phyloP scores from a whole-genome alignment of 345 rosid species.

The Citrus glauca region DNA sequence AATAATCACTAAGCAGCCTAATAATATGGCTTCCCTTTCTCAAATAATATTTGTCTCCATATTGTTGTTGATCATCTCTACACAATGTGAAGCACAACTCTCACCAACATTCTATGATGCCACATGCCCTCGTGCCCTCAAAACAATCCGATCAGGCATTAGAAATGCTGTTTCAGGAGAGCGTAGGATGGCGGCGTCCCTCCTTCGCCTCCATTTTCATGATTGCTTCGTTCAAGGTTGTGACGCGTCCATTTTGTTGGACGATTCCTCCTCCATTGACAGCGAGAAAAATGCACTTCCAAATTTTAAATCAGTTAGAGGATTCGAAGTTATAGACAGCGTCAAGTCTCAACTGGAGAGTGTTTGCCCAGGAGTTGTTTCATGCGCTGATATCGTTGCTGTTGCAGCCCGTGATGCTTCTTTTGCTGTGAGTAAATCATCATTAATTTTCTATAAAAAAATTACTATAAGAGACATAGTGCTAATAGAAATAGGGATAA shows the following conservation, averaged over 20 bases:
- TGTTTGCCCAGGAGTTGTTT: conserved; percentile 52
- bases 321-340: conserved; percentile 21
- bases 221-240: conserved; percentile 62
- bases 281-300: conserved; percentile 26
- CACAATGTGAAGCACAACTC: conserved; percentile 19
- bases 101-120: conserved; percentile 44
- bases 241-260: conserved; percentile 48
- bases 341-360: conserved; percentile 49
- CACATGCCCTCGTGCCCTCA: conserved; percentile 44
- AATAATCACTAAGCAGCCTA: too few species aligned
- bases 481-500: conserved; percentile 16
- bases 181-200: too few species aligned
- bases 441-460: too few species aligned
- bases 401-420: conserved; percentile 59
- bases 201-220: too few species aligned
- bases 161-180: conserved; percentile 13
- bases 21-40: too few species aligned
- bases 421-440: conserved; percentile 19
- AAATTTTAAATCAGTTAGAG: not conserved
- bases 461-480: conserved; percentile 15
- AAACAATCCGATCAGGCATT: conserved; percentile 33
- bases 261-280: conserved; percentile 23
- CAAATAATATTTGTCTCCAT: too few species aligned
- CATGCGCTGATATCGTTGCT: conserved; percentile 63
- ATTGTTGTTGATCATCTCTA: too few species aligned